These are phyloP conservation scores for Grigorovia humatica DNA, from an alignment of 805 yeast genomes.

Conservation along the genomic window DNA sequence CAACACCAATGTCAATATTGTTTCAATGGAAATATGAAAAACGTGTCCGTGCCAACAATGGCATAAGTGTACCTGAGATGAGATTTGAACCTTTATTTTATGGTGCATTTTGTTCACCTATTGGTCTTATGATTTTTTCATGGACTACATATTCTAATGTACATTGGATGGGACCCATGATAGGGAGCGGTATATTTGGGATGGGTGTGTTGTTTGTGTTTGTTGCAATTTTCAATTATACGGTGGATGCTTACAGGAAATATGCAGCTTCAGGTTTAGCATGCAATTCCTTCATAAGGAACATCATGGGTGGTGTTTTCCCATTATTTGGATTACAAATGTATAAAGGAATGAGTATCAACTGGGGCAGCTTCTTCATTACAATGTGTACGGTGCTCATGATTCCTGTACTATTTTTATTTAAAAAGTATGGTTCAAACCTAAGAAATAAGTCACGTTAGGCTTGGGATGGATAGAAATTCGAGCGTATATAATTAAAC, in stretches of 20 bases:
- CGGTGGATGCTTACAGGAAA: conserved; percentile 49
- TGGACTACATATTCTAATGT: conserved; percentile 54
- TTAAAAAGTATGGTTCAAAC: conserved; percentile 37
- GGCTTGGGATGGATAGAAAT: conserved; percentile 30
- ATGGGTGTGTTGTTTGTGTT: conserved; percentile 57
- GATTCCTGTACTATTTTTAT: conserved; percentile 46
- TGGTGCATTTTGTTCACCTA: conserved; percentile 57
- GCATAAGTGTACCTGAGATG: conserved; percentile 46
- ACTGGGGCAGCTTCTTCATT: conserved; percentile 47
- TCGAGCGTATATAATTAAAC: neutral
- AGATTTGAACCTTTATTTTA: conserved; percentile 49
- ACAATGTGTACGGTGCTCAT: conserved; percentile 40
- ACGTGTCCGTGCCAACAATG: conserved; percentile 37
- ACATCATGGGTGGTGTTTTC: conserved; percentile 45
- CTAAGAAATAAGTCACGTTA: conserved; percentile 37
- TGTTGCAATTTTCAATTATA: conserved; percentile 56
- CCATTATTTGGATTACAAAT: conserved; percentile 50
- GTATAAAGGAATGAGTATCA: conserved; percentile 44
- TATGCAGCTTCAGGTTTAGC: conserved; percentile 45
- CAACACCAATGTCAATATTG: conserved; percentile 34
- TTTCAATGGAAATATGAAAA: conserved; percentile 37
- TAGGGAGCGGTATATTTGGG: conserved; percentile 69
- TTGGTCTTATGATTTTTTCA: conserved; percentile 63
- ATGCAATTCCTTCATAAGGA: conserved; percentile 42
- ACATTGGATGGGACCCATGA: conserved; percentile 65